Conservation (phyloP, 139 green algal genomes). For the Chlorella sorokiniana region DNA sequence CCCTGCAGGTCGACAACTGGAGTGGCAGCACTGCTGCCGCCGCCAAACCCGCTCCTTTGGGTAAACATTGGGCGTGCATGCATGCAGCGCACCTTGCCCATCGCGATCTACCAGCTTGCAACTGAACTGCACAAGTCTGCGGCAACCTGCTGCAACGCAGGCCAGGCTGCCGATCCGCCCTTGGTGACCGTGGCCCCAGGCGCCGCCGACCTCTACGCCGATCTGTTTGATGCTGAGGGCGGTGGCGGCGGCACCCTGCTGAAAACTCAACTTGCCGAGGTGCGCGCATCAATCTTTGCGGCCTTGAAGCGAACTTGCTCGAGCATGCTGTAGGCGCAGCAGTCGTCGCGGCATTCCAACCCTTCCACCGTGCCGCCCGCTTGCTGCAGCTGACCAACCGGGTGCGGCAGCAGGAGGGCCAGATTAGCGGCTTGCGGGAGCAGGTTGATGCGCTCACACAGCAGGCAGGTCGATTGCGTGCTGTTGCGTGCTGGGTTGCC, state of each 20-base stretch:
- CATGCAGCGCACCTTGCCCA: too few species aligned
- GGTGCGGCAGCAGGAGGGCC: conserved; percentile 10
- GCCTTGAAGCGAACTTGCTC: too few species aligned
- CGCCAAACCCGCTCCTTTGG: too few species aligned
- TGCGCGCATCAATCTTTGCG: too few species aligned
- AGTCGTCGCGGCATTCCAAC: too few species aligned
- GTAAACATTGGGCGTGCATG: too few species aligned
- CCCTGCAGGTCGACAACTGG: neutral
- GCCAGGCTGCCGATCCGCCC: neutral
- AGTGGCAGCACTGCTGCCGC: neutral
- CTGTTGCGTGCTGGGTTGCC: neutral
- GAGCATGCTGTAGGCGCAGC: too few species aligned
- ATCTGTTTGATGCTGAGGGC: conserved; percentile 23
- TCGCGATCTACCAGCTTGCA: neutral
- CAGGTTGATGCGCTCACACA: conserved; percentile 18
- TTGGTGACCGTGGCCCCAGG: neutral
- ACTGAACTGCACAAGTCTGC: neutral
- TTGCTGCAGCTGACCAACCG: conserved; percentile 18
- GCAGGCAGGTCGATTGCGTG: neutral
- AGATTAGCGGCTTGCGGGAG: conserved; percentile 1
- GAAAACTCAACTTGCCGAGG: conserved; percentile 34
- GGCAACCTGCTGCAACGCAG: neutral
- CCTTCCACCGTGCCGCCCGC: neutral
- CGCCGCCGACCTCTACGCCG: conserved; percentile 32
- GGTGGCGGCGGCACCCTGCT: conserved; percentile 13